Evolutionary conservation across 495 filamentous ascomycete species (phyloP), one percentile per base, ranked within the genome.

Genomic region (Viridothelium virens): DNA sequence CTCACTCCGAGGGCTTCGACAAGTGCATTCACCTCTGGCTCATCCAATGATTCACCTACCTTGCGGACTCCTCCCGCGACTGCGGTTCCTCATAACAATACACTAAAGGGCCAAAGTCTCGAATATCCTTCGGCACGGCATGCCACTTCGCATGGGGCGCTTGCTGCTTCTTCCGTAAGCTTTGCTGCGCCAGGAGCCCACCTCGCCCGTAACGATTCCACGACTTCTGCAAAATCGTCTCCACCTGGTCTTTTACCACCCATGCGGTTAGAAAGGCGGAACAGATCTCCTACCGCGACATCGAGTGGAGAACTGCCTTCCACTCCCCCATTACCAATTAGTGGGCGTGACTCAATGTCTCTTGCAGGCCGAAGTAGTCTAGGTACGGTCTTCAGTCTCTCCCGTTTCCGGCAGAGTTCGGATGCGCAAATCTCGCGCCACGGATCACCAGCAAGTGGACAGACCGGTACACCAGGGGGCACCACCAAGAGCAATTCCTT

Each of bases 251-350:
- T 79, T n/a, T 47, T 63, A 74, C 76, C 78, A 2, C 81, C 86
- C 59, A 70, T 78, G 38, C 79, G 80, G 62, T 72, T 86, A 0
- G 80, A 80, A 38, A 78, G 80, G 46, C 83, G 91, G 66, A 87
- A 87, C 62, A 82, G 93, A 63, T 96, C 93, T n/a, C 93, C 91
- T 7, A 97, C 94, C 1, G 82, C 96, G 79, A 91, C 87, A 69
- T 97, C 93, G 2, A 63, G 70, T 83, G 68, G 81, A 77, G 86
- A 86, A 71, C 75, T 72, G 75, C 85, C 78, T 65, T 81, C 77
- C 71, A 86, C 78, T 65, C 79, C 89, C 69, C 79, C 84, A 74
- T 63, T 83, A 69, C 75, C 80, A 65, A 85, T 83, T n/a, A 85
- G 82, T 31, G 79, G 82, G 2, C 84, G 91, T 38, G 91, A 87